A percentile compares a stretch with the other conserved stretches of the same genome.
phyloP scores from a whole-genome alignment of 176 grass and related monocot genomes.

The Areca catechu region DNA sequence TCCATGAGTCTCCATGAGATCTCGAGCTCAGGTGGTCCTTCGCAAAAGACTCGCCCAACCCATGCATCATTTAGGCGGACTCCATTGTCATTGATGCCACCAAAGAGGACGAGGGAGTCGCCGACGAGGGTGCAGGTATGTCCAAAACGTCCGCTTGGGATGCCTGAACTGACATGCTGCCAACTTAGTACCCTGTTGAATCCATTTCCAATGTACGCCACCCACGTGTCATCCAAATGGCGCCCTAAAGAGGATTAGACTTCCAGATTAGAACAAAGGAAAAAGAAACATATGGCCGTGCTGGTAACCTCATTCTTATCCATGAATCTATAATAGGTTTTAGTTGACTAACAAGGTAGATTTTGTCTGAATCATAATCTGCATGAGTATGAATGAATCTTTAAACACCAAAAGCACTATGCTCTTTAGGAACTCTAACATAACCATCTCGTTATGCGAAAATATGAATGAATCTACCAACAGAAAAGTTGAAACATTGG shows the following conservation, averaged over 20 bases:
- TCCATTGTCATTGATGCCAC: slow-evolving; percentile 80
- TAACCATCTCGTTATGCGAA: too few species aligned
- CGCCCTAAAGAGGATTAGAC: slow-evolving; percentile 40
- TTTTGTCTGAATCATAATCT: too few species aligned
- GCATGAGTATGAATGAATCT: too few species aligned
- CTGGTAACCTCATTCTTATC: too few species aligned
- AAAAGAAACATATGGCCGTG: too few species aligned
- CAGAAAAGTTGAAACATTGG: too few species aligned
- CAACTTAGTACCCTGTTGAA: slow-evolving; percentile 34
- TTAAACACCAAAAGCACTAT: too few species aligned
- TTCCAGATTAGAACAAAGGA: too few species aligned
- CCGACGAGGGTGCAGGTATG: slow-evolving; percentile 57
- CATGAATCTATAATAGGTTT: too few species aligned
- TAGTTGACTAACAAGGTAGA: too few species aligned
- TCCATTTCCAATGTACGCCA: slow-evolving; percentile 74
- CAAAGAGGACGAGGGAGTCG: slow-evolving; percentile 66
- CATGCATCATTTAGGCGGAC: slow-evolving; percentile 56
- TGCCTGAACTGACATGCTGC: slow-evolving; percentile 72
- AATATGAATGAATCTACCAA: too few species aligned
- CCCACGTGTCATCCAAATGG: slow-evolving; percentile 95
- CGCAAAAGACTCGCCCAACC: slow-evolving; percentile 51
- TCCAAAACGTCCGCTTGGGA: slow-evolving; percentile 82
- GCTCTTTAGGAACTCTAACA: too few species aligned
- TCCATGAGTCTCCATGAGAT: slow-evolving; percentile 62
- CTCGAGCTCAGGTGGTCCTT: slow-evolving; percentile 37